Percentiles rank a stretch among this genome's conserved stretches.
Evolutionary conservation across 2,329 filamentous ascomycete genomes (phyloP).

Genomic region (Aureobasidium sp.): DNA sequence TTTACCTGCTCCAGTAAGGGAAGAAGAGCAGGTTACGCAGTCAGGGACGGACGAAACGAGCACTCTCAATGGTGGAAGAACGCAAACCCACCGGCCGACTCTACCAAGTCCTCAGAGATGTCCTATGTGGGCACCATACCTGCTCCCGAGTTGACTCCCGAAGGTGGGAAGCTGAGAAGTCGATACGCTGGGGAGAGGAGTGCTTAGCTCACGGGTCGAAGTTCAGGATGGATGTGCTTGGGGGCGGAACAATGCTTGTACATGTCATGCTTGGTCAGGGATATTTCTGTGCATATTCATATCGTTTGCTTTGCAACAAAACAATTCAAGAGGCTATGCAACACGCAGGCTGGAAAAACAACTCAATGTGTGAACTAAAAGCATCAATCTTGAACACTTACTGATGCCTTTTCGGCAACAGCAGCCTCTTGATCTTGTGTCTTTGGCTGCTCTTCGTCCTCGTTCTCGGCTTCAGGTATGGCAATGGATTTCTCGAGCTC

Average conservation of each 20-base stretch:
- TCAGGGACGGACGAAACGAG: slow-evolving; percentile 12
- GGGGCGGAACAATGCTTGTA: neutral
- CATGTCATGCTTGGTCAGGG: neutral
- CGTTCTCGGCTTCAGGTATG: slow-evolving; percentile 23
- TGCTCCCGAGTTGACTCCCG: neutral
- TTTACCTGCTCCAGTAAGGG: slow-evolving; percentile 14
- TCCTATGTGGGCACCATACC: neutral
- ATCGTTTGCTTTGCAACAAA: neutral
- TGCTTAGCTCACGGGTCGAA: neutral
- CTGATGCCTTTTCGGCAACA: slow-evolving; percentile 25
- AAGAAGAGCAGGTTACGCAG: slow-evolving; percentile 5
- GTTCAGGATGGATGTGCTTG: neutral
- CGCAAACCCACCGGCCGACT: slow-evolving; percentile 1
- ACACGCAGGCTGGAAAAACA: neutral
- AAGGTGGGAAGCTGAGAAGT: neutral
- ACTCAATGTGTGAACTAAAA: neutral
- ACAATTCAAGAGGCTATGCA: slow-evolving; percentile 1
- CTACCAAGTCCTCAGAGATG: neutral
- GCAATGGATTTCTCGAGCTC: slow-evolving; percentile 24
- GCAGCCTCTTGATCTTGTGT: slow-evolving; percentile 23
- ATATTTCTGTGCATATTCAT: neutral
- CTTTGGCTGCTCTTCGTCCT: slow-evolving; percentile 17
- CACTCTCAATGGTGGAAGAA: slow-evolving; percentile 14
- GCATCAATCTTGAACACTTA: slow-evolving; percentile 30
- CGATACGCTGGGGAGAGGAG: neutral